phyloP scores from a whole-genome alignment of 2,329 filamentous ascomycete species.

The Chrysoporthe deuterocubensis region DNA sequence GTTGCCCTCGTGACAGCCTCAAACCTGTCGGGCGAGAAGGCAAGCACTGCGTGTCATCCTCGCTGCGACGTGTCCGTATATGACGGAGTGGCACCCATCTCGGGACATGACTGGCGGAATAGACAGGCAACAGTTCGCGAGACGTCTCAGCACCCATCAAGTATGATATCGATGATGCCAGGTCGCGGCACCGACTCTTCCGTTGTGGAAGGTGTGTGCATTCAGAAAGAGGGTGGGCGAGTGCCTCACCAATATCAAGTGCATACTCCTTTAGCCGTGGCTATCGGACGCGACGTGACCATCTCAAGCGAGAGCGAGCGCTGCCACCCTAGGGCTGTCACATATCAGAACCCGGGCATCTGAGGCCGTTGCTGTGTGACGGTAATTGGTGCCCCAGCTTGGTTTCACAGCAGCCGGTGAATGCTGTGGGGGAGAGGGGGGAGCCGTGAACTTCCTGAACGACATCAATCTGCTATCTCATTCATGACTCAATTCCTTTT shows the following conservation, averaged over 20 bases:
- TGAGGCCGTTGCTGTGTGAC: conserved; percentile 5
- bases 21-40: neutral
- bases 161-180: neutral
- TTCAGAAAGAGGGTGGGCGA: neutral
- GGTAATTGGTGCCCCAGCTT: conserved; percentile 3
- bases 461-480: neutral
- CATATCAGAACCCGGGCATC: conserved; percentile 1
- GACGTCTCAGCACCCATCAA: neutral
- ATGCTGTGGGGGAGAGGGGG: too few relatives aligned
- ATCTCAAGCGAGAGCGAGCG: conserved; percentile 11
- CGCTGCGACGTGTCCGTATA: neutral
- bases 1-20: neutral
- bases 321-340: conserved; percentile 16
- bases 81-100: neutral
- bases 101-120: neutral
- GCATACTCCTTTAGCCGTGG: conserved; percentile 2
- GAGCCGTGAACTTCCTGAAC: neutral
- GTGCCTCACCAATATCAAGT: conserved; percentile 9
- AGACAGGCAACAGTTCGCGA: neutral
- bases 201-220: conserved; percentile 15
- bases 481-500: neutral
- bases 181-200: conserved; percentile 7
- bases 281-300: neutral
- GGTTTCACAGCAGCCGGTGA: conserved; percentile 25
- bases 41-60: neutral